These are phyloP conservation scores for Talaromyces rugulosus DNA, from an alignment of 2,329 filamentous ascomycete genomes.

Conservation along the genomic window DNA sequence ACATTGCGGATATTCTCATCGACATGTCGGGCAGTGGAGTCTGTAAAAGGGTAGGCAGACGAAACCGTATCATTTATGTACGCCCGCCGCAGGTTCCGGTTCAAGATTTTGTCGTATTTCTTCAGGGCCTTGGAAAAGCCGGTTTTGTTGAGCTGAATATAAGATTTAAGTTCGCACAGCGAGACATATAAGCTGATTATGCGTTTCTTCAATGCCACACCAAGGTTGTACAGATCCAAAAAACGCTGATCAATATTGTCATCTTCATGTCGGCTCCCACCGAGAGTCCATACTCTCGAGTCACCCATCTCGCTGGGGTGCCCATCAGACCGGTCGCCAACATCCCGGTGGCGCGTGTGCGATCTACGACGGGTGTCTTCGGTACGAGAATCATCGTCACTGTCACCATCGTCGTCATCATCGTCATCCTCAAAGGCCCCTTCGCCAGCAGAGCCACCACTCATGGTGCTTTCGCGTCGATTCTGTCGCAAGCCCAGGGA, in stretches of 20 bases:
- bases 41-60: slow-evolving; percentile 74
- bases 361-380: slow-evolving; percentile 32
- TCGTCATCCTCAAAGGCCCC: slow-evolving; percentile 36
- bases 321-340: slow-evolving; percentile 23
- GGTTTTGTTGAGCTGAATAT: slow-evolving; percentile 91
- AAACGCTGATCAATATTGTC: slow-evolving; percentile 72
- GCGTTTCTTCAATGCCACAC: slow-evolving; percentile 88
- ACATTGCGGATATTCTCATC: slow-evolving; percentile 69
- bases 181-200: slow-evolving; percentile 84
- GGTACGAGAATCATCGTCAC: slow-evolving; percentile 55
- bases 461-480: slow-evolving; percentile 43
- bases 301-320: slow-evolving; percentile 31
- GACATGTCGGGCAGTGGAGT: slow-evolving; percentile 65
- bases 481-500: slow-evolving; percentile 43
- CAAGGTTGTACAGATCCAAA: slow-evolving; percentile 63
- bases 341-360: slow-evolving; percentile 21
- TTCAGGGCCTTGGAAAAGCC: slow-evolving; percentile 96
- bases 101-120: slow-evolving; percentile 96
- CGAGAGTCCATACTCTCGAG: slow-evolving; percentile 27
- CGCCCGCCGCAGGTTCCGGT: slow-evolving; percentile 69
- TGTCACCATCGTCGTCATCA: slow-evolving; percentile 47
- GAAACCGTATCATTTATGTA: slow-evolving; percentile 75
- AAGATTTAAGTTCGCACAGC: slow-evolving; percentile 92
- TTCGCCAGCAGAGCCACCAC: slow-evolving; percentile 52
- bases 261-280: slow-evolving; percentile 54